Conservation (phyloP, 306 rosid species). For the Sicyos edulis region DNA sequence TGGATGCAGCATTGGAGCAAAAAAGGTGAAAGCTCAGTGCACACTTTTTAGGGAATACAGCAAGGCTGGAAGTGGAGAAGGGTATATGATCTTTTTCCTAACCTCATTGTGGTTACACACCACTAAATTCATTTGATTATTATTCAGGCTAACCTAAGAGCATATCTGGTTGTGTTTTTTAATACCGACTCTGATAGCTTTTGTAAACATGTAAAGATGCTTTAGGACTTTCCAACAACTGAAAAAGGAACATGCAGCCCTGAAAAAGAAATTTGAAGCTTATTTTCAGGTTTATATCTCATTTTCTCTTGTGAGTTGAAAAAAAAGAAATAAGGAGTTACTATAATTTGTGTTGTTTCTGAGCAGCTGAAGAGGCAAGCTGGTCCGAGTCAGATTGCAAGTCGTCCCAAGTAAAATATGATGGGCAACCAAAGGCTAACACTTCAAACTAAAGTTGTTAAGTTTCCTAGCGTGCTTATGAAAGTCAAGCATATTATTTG, state of each 20-base stretch:
- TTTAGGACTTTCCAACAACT: constrained; percentile 63
- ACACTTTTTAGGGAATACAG: constrained; percentile 73
- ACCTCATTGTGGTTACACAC: neutral
- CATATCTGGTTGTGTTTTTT: neutral
- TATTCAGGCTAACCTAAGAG: constrained; percentile 9
- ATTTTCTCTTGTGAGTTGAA: neutral
- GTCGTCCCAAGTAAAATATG: constrained; percentile 40
- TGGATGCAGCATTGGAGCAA: constrained; percentile 83
- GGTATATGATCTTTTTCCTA: constrained; percentile 40
- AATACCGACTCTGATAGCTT: neutral
- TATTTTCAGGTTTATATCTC: constrained; percentile 62
- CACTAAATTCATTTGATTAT: neutral
- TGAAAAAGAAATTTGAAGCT: constrained; percentile 78
- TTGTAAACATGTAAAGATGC: constrained; percentile 42
- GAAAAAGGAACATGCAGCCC: constrained; percentile 64
- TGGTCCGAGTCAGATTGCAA: constrained; percentile 42
- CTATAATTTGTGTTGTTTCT: neutral
- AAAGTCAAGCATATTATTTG: neutral
- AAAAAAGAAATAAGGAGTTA: neutral
- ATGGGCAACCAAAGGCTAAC: neutral
- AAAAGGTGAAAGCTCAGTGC: constrained; percentile 81
- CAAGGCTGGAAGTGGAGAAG: constrained; percentile 59
- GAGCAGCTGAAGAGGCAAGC: constrained; percentile 60
- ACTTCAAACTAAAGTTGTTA: constrained; percentile 1
- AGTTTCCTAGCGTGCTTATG: neutral